Evolutionary conservation across 108 stramenopile species (phyloP).

Genomic region (Cylindrotheca closterium): DNA sequence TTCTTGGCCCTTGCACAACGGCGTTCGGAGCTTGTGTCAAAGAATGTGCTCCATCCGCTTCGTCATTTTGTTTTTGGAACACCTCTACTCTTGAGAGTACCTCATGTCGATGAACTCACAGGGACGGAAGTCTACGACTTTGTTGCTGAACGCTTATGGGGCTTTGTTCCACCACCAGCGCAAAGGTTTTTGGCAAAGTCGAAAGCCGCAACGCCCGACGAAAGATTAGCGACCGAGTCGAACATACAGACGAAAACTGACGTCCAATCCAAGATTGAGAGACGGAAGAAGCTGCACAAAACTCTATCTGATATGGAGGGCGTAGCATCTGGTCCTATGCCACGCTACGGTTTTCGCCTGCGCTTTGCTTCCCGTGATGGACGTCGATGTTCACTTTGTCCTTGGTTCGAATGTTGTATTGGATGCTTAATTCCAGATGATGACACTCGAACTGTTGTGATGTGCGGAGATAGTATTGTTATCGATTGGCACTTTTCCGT

Average conservation of each 20-base stretch:
- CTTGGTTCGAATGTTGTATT: slow-evolving; percentile 85
- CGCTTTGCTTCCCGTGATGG: slow-evolving; percentile 77
- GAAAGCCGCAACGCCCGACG: not conserved
- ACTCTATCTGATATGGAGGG: slow-evolving; percentile 71
- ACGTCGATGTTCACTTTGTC: slow-evolving; percentile 73
- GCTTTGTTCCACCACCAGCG: slow-evolving; percentile 56
- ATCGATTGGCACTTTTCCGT: slow-evolving; percentile 91
- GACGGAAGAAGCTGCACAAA: slow-evolving; percentile 32
- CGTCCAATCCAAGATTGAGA: slow-evolving; percentile 14
- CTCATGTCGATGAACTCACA: slow-evolving; percentile 67
- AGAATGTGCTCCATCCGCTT: slow-evolving; percentile 77
- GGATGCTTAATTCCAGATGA: slow-evolving; percentile 87
- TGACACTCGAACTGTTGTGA: slow-evolving; percentile 66
- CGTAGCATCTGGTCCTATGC: slow-evolving; percentile 70
- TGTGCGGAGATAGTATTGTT: slow-evolving; percentile 80
- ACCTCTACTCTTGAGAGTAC: slow-evolving; percentile 71
- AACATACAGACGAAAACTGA: not conserved
- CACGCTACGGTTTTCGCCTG: slow-evolving; percentile 82
- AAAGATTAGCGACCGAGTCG: not conserved
- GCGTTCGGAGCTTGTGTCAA: slow-evolving; percentile 56
- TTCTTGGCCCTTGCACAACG: slow-evolving; percentile 83
- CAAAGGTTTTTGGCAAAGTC: slow-evolving; percentile 34
- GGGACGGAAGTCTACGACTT: slow-evolving; percentile 77
- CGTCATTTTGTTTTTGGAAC: slow-evolving; percentile 74
- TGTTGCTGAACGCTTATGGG: slow-evolving; percentile 59